Percentiles rank a stretch among this genome's conserved stretches.
These are phyloP conservation scores for Russula dissimulans DNA, from an alignment of 768 basidiomycete genomes.

Conservation along the genomic window DNA sequence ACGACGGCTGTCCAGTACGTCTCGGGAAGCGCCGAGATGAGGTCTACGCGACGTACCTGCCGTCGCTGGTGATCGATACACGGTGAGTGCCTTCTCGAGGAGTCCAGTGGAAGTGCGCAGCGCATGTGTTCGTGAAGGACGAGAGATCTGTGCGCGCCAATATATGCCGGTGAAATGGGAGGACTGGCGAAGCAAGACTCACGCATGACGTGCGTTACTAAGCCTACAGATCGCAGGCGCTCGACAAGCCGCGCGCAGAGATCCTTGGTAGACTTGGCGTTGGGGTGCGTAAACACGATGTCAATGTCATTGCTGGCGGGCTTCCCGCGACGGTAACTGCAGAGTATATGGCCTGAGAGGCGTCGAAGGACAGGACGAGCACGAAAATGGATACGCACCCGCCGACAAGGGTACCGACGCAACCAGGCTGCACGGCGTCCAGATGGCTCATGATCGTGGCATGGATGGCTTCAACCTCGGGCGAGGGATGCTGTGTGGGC, in stretches of 20 bases:
- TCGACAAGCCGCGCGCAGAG: slow-evolving; percentile 53
- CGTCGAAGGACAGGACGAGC: not conserved
- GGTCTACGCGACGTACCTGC: slow-evolving; percentile 54
- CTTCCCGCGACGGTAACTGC: slow-evolving; percentile 81
- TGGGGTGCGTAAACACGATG: slow-evolving; percentile 74
- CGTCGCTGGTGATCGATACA: slow-evolving; percentile 50
- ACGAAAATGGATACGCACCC: slow-evolving; percentile 37
- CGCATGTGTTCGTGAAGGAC: slow-evolving; percentile 46
- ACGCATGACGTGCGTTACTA: slow-evolving; percentile 84
- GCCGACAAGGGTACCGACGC: slow-evolving; percentile 67
- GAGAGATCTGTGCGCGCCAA: slow-evolving; percentile 39
- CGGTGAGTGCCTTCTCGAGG: slow-evolving; percentile 80
- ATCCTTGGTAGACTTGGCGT: slow-evolving; percentile 45
- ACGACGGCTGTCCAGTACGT: slow-evolving; percentile 84
- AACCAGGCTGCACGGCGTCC: slow-evolving; percentile 52
- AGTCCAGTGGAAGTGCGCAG: slow-evolving; percentile 58
- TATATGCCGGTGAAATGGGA: not conserved
- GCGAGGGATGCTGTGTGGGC: slow-evolving; percentile 50
- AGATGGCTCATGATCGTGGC: slow-evolving; percentile 58
- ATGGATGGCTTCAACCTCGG: slow-evolving; percentile 75
- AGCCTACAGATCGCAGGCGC: slow-evolving; percentile 45
- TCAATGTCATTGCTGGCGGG: slow-evolving; percentile 76
- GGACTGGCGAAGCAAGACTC: slow-evolving; percentile 25
- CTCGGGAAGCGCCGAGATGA: slow-evolving; percentile 70
- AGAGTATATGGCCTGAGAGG: not conserved